Base-by-base conservation (phyloP, 257 asterid species). In the Nicotiana tabacum region DNA sequence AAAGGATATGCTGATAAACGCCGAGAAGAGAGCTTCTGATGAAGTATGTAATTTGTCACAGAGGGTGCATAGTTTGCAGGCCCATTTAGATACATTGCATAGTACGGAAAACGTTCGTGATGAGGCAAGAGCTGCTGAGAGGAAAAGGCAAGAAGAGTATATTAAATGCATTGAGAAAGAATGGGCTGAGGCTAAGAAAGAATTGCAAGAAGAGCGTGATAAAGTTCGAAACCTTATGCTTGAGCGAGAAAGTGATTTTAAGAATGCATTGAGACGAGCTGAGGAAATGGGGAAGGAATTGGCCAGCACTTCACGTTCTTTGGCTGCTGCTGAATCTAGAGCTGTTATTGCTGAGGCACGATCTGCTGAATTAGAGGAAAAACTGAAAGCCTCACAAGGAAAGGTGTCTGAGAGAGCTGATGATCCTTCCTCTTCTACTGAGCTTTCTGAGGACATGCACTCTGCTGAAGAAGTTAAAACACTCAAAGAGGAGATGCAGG, bases 1-100 rank as follows among this genome's bases (percentile, higher is more conserved):
- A 87, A 94, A 92, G 88, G 97, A 91, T 85, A 85, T 90, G 84
- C 83, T 92, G 77, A 84, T 85, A 76, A 91, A 89, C 84, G 87
- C 99, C n/a, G 98, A 96, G 85, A 94, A 92, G 90, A 93, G 98
- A 90, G 98, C 99, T 58, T 89, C 89, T 67, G 97, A 94, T 85
- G 98, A 94, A 90, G 95, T 90, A 82, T 92, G 91, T 72, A 91
- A 85, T 88, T 87, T 94, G 88, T 89, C 98, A 5, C 98, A 93
- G 87, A 94, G 99, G 90, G 93, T 91, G 87, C 89, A 91, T 79
- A 93, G 93, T 39, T 89, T 96, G 86, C 99, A 96, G 99, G 98
- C 92, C 84, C 90, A 89, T 89, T 90, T 93, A 87, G 98, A 94
- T 84, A 93, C 97, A 79, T 87, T 94, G 56, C 96, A 94, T 82